Conservation (phyloP, 108 stramenopile genomes). For the Cylindrotheca closterium region DNA sequence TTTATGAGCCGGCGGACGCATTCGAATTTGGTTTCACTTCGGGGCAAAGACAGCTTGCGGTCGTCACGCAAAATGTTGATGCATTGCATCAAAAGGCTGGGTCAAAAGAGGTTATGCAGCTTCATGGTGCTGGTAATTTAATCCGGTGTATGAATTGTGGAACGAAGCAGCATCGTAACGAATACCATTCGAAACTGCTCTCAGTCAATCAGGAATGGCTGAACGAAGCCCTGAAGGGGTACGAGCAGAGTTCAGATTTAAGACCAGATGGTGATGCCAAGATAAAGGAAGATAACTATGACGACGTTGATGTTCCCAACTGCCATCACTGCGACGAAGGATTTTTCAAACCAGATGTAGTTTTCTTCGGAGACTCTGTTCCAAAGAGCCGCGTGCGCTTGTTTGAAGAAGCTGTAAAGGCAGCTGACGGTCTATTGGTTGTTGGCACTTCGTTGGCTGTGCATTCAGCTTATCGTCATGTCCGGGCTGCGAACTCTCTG, state of each 20-base stretch:
- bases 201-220: slow-evolving; percentile 74
- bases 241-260: slow-evolving; percentile 30
- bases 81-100: slow-evolving; percentile 89
- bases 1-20: slow-evolving; percentile 25
- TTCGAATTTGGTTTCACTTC: slow-evolving; percentile 9
- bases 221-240: slow-evolving; percentile 21
- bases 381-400: slow-evolving; percentile 51
- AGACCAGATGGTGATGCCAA: slow-evolving; percentile 97
- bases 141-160: slow-evolving; percentile 92
- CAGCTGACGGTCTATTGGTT: slow-evolving; percentile 79
- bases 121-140: slow-evolving; percentile 87
- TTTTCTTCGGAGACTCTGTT: slow-evolving; percentile 92
- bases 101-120: slow-evolving; percentile 69
- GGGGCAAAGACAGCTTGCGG: slow-evolving; percentile 35
- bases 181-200: slow-evolving; percentile 78
- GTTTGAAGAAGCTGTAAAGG: slow-evolving; percentile 65
- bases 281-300: slow-evolving; percentile 51
- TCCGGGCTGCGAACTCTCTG: slow-evolving; percentile 47
- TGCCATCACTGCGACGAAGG: slow-evolving; percentile 68
- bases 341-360: slow-evolving; percentile 96
- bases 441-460: slow-evolving; percentile 89
- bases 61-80: slow-evolving; percentile 98
- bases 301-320: slow-evolving; percentile 65
- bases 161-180: slow-evolving; percentile 43
- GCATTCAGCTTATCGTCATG: slow-evolving; percentile 86